A percentile compares a stretch with the other conserved stretches of the same genome.
These are phyloP conservation scores for Lactarius pseudohatsudake DNA, from an alignment of 768 basidiomycete genomes.

Conservation along the genomic window DNA sequence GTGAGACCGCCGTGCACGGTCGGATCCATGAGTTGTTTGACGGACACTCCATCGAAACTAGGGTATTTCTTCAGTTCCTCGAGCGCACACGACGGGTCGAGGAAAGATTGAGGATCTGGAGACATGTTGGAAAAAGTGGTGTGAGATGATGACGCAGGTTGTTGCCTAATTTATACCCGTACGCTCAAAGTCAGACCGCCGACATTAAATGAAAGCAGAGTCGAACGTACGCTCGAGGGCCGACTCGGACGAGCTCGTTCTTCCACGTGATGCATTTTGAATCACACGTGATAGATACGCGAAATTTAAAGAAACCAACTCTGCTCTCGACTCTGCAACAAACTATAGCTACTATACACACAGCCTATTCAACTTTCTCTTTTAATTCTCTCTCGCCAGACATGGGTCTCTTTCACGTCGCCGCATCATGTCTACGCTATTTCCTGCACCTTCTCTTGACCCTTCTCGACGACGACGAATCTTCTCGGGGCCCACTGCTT, in stretches of 20 bases:
- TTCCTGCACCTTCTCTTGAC: constrained; percentile 27
- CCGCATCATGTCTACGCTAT: constrained; percentile 21
- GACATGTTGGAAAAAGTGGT: background rate
- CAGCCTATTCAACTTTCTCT: constrained; percentile 20
- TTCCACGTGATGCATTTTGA: background rate
- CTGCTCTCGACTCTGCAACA: background rate
- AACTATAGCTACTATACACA: constrained; percentile 13
- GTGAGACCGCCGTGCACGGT: constrained; percentile 87
- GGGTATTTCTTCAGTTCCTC: constrained; percentile 72
- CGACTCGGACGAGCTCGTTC: background rate
- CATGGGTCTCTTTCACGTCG: constrained; percentile 26
- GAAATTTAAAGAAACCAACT: constrained; percentile 7
- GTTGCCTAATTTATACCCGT: constrained; percentile 9
- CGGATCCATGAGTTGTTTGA: constrained; percentile 86
- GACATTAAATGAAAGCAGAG: background rate
- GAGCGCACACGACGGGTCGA: constrained; percentile 55
- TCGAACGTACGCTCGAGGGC: background rate
- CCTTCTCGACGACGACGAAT: constrained; percentile 24
- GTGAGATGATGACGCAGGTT: constrained; percentile 7
- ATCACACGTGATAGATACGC: constrained; percentile 11
- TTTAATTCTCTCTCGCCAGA: background rate
- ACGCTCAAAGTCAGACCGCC: background rate
- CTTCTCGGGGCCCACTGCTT: constrained; percentile 25
- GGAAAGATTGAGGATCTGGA: constrained; percentile 1
- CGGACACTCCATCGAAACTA: constrained; percentile 78